phyloP scores from a whole-genome alignment of 345 rosid genomes.

The Citrus mangshanensis region DNA sequence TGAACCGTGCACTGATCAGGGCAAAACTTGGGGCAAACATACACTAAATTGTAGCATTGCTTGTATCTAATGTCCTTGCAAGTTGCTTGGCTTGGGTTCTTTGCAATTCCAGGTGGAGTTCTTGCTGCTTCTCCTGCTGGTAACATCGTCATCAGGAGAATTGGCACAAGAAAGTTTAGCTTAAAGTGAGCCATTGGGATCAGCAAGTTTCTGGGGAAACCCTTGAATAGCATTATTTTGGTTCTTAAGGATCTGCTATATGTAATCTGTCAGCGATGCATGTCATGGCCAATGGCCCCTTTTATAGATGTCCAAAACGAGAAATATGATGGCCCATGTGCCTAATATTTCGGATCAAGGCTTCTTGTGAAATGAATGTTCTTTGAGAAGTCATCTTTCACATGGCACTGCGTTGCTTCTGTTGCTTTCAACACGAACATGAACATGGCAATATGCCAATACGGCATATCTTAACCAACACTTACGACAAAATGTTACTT shows the following conservation, averaged over 20 bases:
- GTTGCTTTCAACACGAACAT: constrained; percentile 18
- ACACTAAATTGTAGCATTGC: constrained; percentile 41
- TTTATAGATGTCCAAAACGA: constrained; percentile 16
- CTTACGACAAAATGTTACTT: background rate
- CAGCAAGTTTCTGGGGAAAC: background rate
- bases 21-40: constrained; percentile 55
- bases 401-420: background rate
- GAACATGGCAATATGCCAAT: constrained; percentile 10
- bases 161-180: constrained; percentile 12
- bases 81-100: constrained; percentile 46
- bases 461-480: background rate
- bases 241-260: background rate
- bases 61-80: constrained; percentile 44
- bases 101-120: constrained; percentile 52
- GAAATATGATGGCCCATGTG: background rate
- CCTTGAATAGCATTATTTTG: no score
- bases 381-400: background rate
- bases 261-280: background rate
- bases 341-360: constrained; percentile 6
- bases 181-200: constrained; percentile 20
- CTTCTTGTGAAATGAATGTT: background rate
- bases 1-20: constrained; percentile 48
- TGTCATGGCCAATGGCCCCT: background rate
- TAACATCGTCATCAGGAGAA: constrained; percentile 33
- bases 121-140: constrained; percentile 26